A percentile compares a stretch with the other conserved stretches of the same genome.
phyloP scores from a whole-genome alignment of 305 asterid species.

The Fraxinus floribunda region DNA sequence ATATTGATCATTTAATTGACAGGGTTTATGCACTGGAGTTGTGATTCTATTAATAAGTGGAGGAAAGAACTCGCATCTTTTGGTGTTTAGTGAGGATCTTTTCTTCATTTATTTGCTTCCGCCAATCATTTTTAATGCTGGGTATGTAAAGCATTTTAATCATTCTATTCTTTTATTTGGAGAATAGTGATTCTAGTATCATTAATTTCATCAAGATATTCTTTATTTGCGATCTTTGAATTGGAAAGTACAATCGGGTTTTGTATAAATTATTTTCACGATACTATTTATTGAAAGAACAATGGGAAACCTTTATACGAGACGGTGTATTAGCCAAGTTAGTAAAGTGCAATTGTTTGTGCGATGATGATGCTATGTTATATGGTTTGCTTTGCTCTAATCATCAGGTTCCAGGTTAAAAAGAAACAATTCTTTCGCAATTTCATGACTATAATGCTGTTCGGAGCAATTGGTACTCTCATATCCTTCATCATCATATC shows the following conservation, averaged over 20 bases:
- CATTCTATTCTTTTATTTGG: slow-evolving; percentile 2
- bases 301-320: neutral
- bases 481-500: slow-evolving; percentile 78
- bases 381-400: slow-evolving; percentile 22
- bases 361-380: slow-evolving; percentile 22
- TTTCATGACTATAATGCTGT: slow-evolving; percentile 78
- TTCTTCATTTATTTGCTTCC: slow-evolving; percentile 87
- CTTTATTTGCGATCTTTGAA: neutral
- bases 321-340: neutral
- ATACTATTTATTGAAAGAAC: neutral
- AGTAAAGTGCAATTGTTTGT: slow-evolving; percentile 2
- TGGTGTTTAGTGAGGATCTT: slow-evolving; percentile 83
- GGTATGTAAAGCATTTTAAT: slow-evolving; percentile 36
- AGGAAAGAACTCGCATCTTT: slow-evolving; percentile 70
- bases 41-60: slow-evolving; percentile 54
- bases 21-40: slow-evolving; percentile 69
- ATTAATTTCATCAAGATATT: neutral
- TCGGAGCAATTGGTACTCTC: slow-evolving; percentile 88
- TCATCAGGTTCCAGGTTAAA: slow-evolving; percentile 88
- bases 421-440: slow-evolving; percentile 93
- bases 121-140: slow-evolving; percentile 84
- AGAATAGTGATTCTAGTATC: neutral
- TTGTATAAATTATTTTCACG: neutral
- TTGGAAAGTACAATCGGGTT: neutral
- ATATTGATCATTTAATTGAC: slow-evolving; percentile 25